Evolutionary conservation across 805 yeast species (phyloP).

Genomic region (Starmera pachycereana): DNA sequence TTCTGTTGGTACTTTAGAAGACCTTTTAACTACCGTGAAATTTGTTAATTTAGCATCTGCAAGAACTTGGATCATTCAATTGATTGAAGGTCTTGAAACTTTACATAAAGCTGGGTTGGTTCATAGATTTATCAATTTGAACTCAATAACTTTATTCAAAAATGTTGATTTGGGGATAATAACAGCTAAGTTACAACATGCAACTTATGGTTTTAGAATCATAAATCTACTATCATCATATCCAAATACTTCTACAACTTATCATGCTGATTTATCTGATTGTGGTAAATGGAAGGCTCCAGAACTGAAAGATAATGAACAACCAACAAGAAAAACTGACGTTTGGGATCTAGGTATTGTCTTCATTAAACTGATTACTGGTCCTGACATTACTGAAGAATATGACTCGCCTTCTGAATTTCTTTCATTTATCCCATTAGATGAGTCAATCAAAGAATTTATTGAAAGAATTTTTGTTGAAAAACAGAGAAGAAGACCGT

Average conservation of each 20-base stretch:
- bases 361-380: slow-evolving; percentile 56
- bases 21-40: slow-evolving; percentile 56
- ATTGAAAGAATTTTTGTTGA: slow-evolving; percentile 53
- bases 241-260: slow-evolving; percentile 22
- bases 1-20: slow-evolving; percentile 47
- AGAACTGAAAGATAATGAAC: slow-evolving; percentile 37
- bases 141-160: slow-evolving; percentile 44
- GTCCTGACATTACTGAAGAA: slow-evolving; percentile 43
- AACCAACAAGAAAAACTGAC: slow-evolving; percentile 73
- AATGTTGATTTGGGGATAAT: slow-evolving; percentile 44
- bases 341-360: slow-evolving; percentile 88
- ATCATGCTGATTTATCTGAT: slow-evolving; percentile 11
- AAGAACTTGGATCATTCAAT: slow-evolving; percentile 79
- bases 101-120: slow-evolving; percentile 78
- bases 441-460: slow-evolving; percentile 56
- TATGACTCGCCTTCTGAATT: slow-evolving; percentile 58
- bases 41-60: slow-evolving; percentile 65
- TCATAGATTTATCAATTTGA: slow-evolving; percentile 59
- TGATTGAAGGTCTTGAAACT: slow-evolving; percentile 76
- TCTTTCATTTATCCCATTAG: slow-evolving; percentile 34
- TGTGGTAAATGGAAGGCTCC: slow-evolving; percentile 66
- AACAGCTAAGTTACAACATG: slow-evolving; percentile 46
- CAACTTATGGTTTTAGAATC: slow-evolving; percentile 46
- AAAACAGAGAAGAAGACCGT: slow-evolving; percentile 61
- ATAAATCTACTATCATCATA: slow-evolving; percentile 28